Conservation (phyloP, 108 stramenopile genomes). For the Poteriospumella lacustris region DNA sequence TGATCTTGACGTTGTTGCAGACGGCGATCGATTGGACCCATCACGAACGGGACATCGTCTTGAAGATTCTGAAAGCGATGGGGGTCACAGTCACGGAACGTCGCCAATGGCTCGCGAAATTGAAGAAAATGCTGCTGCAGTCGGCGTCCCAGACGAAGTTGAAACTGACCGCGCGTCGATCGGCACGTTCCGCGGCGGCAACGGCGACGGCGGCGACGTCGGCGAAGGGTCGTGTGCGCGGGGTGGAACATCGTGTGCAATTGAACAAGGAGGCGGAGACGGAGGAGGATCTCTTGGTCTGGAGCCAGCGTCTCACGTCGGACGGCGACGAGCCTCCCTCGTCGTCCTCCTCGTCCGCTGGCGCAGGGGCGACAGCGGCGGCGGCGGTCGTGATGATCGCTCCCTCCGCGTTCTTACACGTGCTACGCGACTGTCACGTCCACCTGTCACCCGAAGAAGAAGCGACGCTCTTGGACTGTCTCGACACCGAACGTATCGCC, state of each 20-base stretch:
- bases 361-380: not conserved
- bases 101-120: conserved; percentile 4
- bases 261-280: no score
- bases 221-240: not conserved
- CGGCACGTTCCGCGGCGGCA: not conserved
- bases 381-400: not conserved
- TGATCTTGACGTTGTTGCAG: not conserved
- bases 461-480: conserved; percentile 21
- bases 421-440: not conserved
- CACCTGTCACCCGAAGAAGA: conserved; percentile 2
- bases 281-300: no score
- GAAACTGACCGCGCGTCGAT: not conserved
- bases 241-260: no score
- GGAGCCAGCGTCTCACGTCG: no score
- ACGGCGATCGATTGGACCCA: not conserved
- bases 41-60: not conserved
- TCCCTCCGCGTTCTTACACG: not conserved
- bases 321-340: no score
- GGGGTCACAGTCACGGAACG: conserved; percentile 6
- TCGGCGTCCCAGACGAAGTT: not conserved
- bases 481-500: not conserved
- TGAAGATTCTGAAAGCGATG: conserved; percentile 17
- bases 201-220: not conserved
- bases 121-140: conserved; percentile 10
- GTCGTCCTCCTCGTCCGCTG: not conserved